A percentile compares a stretch with the other conserved stretches of the same genome.
phyloP scores from a whole-genome alignment of 1,284 basidiomycete genomes.

The Trichosporon sp. region DNA sequence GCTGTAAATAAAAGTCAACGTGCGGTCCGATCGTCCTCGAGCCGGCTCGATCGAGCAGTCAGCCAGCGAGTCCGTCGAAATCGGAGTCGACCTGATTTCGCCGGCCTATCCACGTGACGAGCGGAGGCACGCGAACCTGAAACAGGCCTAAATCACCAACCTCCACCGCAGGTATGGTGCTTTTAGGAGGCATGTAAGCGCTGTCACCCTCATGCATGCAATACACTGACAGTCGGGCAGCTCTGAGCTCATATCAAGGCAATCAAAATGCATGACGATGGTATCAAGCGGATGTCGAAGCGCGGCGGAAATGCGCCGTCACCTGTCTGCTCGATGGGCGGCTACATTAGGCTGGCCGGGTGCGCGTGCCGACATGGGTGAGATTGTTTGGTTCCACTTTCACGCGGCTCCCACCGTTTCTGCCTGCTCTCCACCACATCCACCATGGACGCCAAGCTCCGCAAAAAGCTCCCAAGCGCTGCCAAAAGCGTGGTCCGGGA shows the following conservation, averaged over 20 bases:
- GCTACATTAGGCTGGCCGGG: too few relatives aligned
- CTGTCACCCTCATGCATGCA: not conserved
- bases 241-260: too few relatives aligned
- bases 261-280: too few relatives aligned
- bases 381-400: constrained; percentile 15
- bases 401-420: not conserved
- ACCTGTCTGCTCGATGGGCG: too few relatives aligned
- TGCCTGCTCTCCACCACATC: not conserved
- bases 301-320: too few relatives aligned
- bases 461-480: not conserved
- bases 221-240: too few relatives aligned
- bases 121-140: not conserved
- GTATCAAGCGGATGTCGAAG: too few relatives aligned
- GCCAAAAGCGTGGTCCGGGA: constrained; percentile 17
- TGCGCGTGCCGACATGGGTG: not conserved
- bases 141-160: not conserved
- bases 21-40: not conserved
- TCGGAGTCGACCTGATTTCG: constrained; percentile 1
- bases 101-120: not conserved
- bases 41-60: not conserved
- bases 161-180: not conserved
- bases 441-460: constrained; percentile 7
- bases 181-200: not conserved
- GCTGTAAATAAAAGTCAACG: not conserved
- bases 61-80: not conserved